Conservation (phyloP, 2,329 filamentous ascomycete genomes). For the Dichotomopilus funicola region DNA sequence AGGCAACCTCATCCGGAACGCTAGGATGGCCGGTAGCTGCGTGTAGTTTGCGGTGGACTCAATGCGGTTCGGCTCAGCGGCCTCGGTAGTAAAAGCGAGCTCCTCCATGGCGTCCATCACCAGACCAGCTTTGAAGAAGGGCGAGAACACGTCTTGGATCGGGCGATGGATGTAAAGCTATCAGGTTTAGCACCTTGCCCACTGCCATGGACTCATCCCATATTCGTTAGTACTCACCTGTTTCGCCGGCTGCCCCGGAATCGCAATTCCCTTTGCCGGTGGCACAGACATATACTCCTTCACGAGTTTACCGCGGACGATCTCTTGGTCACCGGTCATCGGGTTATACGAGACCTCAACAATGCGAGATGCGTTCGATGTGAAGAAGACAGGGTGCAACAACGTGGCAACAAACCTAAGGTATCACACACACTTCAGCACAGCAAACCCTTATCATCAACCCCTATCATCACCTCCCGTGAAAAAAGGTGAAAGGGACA, state of each 20-base stretch:
- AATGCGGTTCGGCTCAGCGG: conserved; percentile 25
- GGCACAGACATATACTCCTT: conserved; percentile 37
- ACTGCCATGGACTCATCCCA: too few relatives aligned
- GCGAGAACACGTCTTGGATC: conserved; percentile 37
- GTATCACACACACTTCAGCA: neutral
- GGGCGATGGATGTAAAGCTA: conserved; percentile 40
- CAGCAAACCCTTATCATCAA: neutral
- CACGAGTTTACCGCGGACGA: conserved; percentile 33
- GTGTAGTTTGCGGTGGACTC: conserved; percentile 35
- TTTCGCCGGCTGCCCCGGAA: conserved; percentile 29
- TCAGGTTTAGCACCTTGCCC: neutral
- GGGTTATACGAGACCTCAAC: conserved; percentile 35
- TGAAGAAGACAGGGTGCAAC: conserved; percentile 45
- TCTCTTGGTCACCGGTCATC: conserved; percentile 30
- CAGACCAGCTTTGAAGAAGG: conserved; percentile 37
- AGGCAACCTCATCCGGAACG: conserved; percentile 27
- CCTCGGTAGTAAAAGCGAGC: conserved; percentile 36
- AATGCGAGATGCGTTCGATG: conserved; percentile 34
- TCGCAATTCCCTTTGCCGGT: conserved; percentile 33
- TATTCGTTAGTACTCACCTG: conserved; percentile 27
- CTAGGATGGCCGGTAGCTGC: conserved; percentile 32
- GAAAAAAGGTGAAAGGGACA: too few relatives aligned
- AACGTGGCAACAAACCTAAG: conserved; percentile 38
- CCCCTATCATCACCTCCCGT: neutral
- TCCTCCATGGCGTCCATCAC: conserved; percentile 43